Conservation (phyloP, 75 land plant genomes). For the Pinus tabuliformis region DNA sequence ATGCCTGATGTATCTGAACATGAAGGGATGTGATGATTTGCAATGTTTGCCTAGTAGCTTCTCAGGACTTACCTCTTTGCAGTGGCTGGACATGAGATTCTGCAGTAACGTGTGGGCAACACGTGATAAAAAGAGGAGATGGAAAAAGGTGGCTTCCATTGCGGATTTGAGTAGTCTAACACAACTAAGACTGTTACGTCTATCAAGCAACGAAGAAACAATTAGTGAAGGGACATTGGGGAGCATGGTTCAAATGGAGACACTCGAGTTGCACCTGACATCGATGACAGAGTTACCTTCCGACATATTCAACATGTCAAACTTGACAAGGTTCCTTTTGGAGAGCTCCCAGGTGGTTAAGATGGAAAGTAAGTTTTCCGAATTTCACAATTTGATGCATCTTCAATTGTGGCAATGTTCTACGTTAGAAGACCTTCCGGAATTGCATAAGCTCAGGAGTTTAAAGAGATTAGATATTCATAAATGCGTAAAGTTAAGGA, state of each 20-base stretch:
- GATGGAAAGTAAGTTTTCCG: background rate
- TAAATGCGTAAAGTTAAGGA: background rate
- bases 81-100: too few relatives aligned
- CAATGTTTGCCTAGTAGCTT: too few relatives aligned
- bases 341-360: background rate
- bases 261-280: background rate
- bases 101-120: too few relatives aligned
- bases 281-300: background rate
- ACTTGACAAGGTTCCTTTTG: background rate
- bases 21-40: too few relatives aligned
- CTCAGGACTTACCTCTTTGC: too few relatives aligned
- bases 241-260: background rate
- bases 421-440: background rate
- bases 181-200: too few relatives aligned
- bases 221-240: background rate
- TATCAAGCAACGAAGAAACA: too few relatives aligned
- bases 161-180: too few relatives aligned
- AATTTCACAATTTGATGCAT: background rate
- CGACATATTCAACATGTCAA: background rate
- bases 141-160: too few relatives aligned
- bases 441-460: background rate
- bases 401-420: background rate
- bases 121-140: too few relatives aligned
- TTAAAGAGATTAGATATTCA: background rate
- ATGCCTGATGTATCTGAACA: too few relatives aligned